Base-by-base conservation (phyloP, 768 basidiomycete genomes). In the Leccinum incarnatum region DNA sequence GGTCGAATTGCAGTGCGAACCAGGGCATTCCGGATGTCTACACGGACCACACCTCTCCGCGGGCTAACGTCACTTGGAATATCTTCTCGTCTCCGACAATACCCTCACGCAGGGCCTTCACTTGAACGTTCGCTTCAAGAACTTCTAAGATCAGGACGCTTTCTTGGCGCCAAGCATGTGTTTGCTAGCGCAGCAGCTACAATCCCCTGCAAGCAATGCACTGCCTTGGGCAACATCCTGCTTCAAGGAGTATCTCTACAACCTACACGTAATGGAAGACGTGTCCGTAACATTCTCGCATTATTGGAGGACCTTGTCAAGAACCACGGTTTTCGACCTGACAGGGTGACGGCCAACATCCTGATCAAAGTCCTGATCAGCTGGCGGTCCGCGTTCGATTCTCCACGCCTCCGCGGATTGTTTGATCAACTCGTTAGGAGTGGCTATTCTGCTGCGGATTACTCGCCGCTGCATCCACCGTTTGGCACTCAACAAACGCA, bases 341-440 rank as follows among this genome's bases (percentile, higher is more conserved):
- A 93, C 68, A 78, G 85, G 10, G 76, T 88, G 40, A 91, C 91
- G 5, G 74, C 82, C 56, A 92, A 93, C 65, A 82, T 91, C 50
- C 53, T 92, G 47, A 58, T 90, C 59, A 86, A 85, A 67, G 80
- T 78, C 8, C 74, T 87, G 61, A 69, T 93, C 58, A 69, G 71
- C 17, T 87, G 85, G 82, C 74, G 72, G 32, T 60, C 66, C 1
- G 74, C 73, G 19, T 71, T 88, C 47, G 76, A 81, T 59, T 62
- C 72, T 4, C 45, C 56, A 17, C 76, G 76, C 55, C 68, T 89
- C 48, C 79, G 83, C 40, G 73, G 67, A 21, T 67, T 91, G n/a
- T 89, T 91, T 57, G 86, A 91, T 69, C 77, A 82, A 17, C 73
- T 90, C 66, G 72, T 88, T 19, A 71, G 78, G 58, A 72, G 75